phyloP scores from a whole-genome alignment of 768 basidiomycete species.

The Strobilomyces dryophilus region DNA sequence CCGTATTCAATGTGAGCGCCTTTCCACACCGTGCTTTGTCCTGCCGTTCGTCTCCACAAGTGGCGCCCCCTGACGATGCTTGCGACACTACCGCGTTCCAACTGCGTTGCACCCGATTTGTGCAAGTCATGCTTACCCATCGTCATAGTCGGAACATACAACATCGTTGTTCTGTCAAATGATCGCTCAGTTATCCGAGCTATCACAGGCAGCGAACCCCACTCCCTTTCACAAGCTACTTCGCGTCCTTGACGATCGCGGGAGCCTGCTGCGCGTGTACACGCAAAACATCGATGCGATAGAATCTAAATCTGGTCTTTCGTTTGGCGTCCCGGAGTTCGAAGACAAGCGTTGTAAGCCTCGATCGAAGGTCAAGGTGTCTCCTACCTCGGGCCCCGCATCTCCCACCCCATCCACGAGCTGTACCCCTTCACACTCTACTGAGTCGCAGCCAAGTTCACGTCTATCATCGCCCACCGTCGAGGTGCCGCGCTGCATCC shows the following conservation, averaged over 20 bases:
- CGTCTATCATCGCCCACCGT: slow-evolving; percentile 49
- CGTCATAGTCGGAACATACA: slow-evolving; percentile 61
- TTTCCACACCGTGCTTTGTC: not conserved
- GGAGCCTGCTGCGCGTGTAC: slow-evolving; percentile 79
- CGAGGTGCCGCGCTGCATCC: slow-evolving; percentile 78
- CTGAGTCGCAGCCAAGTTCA: slow-evolving; percentile 23
- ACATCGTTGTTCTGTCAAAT: slow-evolving; percentile 83
- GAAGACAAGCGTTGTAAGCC: slow-evolving; percentile 53
- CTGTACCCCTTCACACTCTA: slow-evolving; percentile 14
- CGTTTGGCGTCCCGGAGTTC: slow-evolving; percentile 77
- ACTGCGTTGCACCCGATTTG: slow-evolving; percentile 3
- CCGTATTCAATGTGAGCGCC: slow-evolving; percentile 72
- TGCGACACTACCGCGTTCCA: not conserved
- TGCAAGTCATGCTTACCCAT: slow-evolving; percentile 17
- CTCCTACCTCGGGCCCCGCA: slow-evolving; percentile 9
- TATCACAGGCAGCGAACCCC: slow-evolving; percentile 69
- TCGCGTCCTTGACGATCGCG: slow-evolving; percentile 68
- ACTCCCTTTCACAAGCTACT: slow-evolving; percentile 80
- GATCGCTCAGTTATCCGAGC: slow-evolving; percentile 77
- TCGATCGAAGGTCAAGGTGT: slow-evolving; percentile 43
- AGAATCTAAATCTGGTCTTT: slow-evolving; percentile 81
- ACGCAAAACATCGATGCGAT: slow-evolving; percentile 94
- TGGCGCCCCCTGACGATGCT: not conserved
- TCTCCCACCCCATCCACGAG: slow-evolving; percentile 12
- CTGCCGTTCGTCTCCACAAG: slow-evolving; percentile 1